Evolutionary conservation across 2,329 filamentous ascomycete genomes (phyloP).

Genomic region (Elsinoe batatas): DNA sequence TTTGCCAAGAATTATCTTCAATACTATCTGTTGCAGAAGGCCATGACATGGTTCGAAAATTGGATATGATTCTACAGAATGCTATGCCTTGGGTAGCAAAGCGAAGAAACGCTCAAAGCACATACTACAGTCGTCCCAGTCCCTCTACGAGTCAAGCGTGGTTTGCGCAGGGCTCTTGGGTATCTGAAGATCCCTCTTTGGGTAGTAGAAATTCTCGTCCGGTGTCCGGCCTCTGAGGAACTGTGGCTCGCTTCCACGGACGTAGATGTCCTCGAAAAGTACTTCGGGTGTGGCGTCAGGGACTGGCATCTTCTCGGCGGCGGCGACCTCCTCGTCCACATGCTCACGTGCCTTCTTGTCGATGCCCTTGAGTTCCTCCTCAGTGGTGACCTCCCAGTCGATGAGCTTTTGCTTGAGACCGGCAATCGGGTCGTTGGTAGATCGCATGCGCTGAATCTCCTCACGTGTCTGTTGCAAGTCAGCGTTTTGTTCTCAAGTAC

Average conservation of each 20-base stretch:
- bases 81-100: neutral
- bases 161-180: constrained; percentile 13
- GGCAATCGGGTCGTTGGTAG: constrained; percentile 95
- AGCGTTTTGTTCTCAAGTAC: neutral
- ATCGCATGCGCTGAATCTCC: constrained; percentile 99
- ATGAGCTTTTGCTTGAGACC: constrained; percentile 97
- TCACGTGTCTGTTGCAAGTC: constrained; percentile 58
- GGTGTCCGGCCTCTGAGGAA: constrained; percentile 79
- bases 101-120: constrained; percentile 2
- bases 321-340: constrained; percentile 82
- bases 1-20: neutral
- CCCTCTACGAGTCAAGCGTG: constrained; percentile 5
- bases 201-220: constrained; percentile 84
- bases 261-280: constrained; percentile 95
- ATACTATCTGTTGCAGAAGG: too few species aligned
- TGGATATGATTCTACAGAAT: constrained; percentile 2
- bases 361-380: constrained; percentile 91
- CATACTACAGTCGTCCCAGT: neutral
- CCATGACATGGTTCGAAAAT: neutral
- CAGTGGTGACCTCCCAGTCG: constrained; percentile 82
- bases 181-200: constrained; percentile 6
- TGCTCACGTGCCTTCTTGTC: constrained; percentile 84
- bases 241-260: constrained; percentile 72
- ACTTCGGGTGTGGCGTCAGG: constrained; percentile 74
- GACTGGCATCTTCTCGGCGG: constrained; percentile 75